phyloP scores from a whole-genome alignment of 2,329 filamentous ascomycete species.

The Phialemonium atrogriseum region DNA sequence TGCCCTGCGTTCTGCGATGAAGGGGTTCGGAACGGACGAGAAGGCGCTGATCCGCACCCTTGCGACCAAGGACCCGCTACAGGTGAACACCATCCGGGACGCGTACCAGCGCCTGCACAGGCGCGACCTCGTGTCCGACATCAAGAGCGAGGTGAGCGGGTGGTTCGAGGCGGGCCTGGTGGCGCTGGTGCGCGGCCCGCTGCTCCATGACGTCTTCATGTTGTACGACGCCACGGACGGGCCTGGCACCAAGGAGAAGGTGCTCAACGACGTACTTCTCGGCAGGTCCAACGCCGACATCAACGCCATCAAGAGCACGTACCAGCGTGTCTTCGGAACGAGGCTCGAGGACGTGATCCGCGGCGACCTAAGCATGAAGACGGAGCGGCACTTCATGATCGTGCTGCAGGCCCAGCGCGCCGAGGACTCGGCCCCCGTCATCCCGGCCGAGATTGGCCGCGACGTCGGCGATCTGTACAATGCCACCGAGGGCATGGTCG shows the following conservation, averaged over 20 bases:
- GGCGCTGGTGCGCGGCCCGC: slow-evolving; percentile 68
- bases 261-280: slow-evolving; percentile 81
- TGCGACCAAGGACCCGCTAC: slow-evolving; percentile 65
- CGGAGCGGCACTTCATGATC: slow-evolving; percentile 76
- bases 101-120: slow-evolving; percentile 58
- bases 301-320: slow-evolving; percentile 73
- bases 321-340: slow-evolving; percentile 57
- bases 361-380: slow-evolving; percentile 77
- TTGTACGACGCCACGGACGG: slow-evolving; percentile 68
- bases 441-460: slow-evolving; percentile 63
- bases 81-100: slow-evolving; percentile 59
- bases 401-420: slow-evolving; percentile 65
- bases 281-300: slow-evolving; percentile 81
- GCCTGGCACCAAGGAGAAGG: slow-evolving; percentile 73
- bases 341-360: slow-evolving; percentile 65
- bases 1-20: slow-evolving; percentile 74
- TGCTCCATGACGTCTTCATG: slow-evolving; percentile 65
- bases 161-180: slow-evolving; percentile 70
- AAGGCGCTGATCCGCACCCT: slow-evolving; percentile 64
- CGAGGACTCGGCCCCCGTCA: slow-evolving; percentile 69
- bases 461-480: slow-evolving; percentile 71
- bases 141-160: slow-evolving; percentile 68
- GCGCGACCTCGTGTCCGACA: slow-evolving; percentile 64
- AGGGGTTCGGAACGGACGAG: slow-evolving; percentile 84
- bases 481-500: slow-evolving; percentile 64